Evolutionary conservation across 75 land plant species (phyloP), one percentile per base, ranked within the genome.

Genomic region (Larix kaempferi): DNA sequence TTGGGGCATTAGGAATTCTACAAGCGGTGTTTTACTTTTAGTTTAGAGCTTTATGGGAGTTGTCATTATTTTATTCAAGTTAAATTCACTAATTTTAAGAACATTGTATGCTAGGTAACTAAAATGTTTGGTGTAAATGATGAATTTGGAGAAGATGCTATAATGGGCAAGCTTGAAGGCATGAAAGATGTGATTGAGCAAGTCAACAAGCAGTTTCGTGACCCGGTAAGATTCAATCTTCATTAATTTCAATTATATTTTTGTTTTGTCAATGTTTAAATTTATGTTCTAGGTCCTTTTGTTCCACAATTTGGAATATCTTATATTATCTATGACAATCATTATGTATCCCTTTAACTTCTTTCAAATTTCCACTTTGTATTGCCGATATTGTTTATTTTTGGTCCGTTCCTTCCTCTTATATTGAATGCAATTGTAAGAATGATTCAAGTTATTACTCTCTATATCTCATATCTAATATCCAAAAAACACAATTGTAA

Each of bases 131-230:
- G 99, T 25, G 74, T 85, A 49, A 93, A 84, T 59, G 96, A 95
- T 79, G 99, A 96, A 37, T 94, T 94, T 88, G 92, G 85, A 41
- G 99, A 96, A 79, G 97, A 93, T 83, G 99, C 99, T 64, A 79
- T 96, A 56, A 79, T 96, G 22, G 92, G 94, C 22, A 93, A 83
- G 84, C 88, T 96, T 33, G 99, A 96, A 56, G 89, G 94, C 78
- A 96, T 96, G 88, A 94, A 89, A 78, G 91, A 86, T 78, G 93
- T 96, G 78, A 96, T 96, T 83, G 96, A 96, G 77, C 94, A 89
- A 90, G 98, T 95, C 26, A 96, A 96, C 78, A 90, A 78, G 79
- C 99, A 96, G 77, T 96, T 96, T 71, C 93, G 93, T 26, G 94
- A 96, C 73, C 94, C 99, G 6, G 94, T 94, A 88, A 88, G 89